Base-by-base conservation (phyloP, 169 alveolate genomes). In the Cryptosporidium sp. region DNA sequence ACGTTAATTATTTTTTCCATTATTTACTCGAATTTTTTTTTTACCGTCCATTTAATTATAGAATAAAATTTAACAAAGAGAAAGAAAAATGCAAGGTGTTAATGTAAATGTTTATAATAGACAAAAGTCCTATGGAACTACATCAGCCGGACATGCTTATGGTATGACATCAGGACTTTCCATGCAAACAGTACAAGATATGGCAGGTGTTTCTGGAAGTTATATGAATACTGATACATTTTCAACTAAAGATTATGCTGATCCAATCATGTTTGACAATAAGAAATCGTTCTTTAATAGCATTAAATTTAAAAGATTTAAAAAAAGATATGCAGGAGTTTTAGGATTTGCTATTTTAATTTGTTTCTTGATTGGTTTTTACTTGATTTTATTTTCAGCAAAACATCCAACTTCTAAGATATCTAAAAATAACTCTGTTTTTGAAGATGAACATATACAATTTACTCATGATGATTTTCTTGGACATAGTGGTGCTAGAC, bases 181-280 rank as follows among this genome's bases (percentile, higher is more conserved):
- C 2, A 80, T 80, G 89, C 89, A 80, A 23, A 65, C 89, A 35
- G 75, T 80, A 2, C 89, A 80, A 23, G 75, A 65, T 26, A 80
- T 80, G 89, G 89, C 89, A 37, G 89, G 89, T 1, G 75, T 65
- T 39, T 80, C 89, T 62, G 89, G 75, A 65, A 45, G 69, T 67
- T 80, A 60, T 62, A 80, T 60, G 69, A 62, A 80, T 48, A 21
- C 56, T n/a, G 75, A 60, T 60, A 80, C 80, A 29, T 73, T 73
- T 23, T 62, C 89, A 16, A 7, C 48, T 10, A 80, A 80, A n/a
- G 89, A 65, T 26, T 44, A 62, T 44, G 35, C 67, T 9, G 89
- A 80, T 18, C 60, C 61, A 45, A 62, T 80, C 0, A 33, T 80
- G 16, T 80, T 80, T 42, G 89, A 80, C 16, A 61, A 69, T 26